These are phyloP conservation scores for Chytriomyces hyalinus DNA, from an alignment of 192 early-diverging fungal species.

Conservation along the genomic window DNA sequence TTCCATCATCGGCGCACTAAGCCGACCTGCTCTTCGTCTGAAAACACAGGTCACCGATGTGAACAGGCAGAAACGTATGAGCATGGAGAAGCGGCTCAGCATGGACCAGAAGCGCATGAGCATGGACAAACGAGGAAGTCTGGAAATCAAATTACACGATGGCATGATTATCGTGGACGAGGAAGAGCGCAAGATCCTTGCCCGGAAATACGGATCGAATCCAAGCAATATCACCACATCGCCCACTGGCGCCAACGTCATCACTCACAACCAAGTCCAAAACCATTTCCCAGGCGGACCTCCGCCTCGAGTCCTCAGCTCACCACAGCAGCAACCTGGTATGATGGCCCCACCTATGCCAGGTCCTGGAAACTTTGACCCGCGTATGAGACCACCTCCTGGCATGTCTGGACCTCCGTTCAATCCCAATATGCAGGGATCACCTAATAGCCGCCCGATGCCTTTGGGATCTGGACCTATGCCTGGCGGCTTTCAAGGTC, in stretches of 20 bases:
- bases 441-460: background rate
- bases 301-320: background rate
- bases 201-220: background rate
- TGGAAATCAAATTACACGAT: conserved; percentile 33
- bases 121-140: conserved; percentile 16
- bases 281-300: conserved; percentile 4
- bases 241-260: background rate
- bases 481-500: conserved; percentile 14
- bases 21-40: background rate
- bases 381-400: conserved; percentile 12
- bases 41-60: background rate
- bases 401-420: background rate
- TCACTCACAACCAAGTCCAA: conserved; percentile 3
- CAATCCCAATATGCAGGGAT: background rate
- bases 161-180: conserved; percentile 29
- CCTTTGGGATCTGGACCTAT: background rate
- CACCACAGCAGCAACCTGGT: background rate
- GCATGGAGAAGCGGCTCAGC: conserved; percentile 14
- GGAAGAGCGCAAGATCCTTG: conserved; percentile 9
- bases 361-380: background rate
- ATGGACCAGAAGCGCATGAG: background rate
- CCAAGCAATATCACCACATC: background rate
- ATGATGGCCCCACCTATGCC: background rate
- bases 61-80: conserved; percentile 19
- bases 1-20: background rate